Conservation (phyloP, 805 yeast genomes). For the Wickerhamiella cacticola region DNA sequence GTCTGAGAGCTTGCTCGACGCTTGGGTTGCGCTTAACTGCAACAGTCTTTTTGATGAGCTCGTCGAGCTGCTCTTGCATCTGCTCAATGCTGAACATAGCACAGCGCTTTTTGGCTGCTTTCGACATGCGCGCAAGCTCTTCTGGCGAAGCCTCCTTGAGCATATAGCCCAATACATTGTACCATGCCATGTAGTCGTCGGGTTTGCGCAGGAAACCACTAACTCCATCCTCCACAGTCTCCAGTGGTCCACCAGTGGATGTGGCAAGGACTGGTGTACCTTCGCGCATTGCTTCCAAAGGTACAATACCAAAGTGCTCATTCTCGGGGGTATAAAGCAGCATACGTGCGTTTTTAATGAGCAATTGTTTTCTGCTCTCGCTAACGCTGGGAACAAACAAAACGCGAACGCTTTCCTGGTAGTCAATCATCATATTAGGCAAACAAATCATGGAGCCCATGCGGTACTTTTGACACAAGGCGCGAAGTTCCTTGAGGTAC, state of each 20-base stretch:
- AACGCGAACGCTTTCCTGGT: constrained; percentile 33
- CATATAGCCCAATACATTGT: constrained; percentile 25
- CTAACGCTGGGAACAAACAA: constrained; percentile 74
- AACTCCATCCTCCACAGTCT: constrained; percentile 43
- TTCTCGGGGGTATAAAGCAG: constrained; percentile 78
- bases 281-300: constrained; percentile 82
- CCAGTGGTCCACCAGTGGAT: constrained; percentile 86
- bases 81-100: constrained; percentile 26
- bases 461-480: constrained; percentile 35
- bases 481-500: constrained; percentile 50
- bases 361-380: constrained; percentile 47
- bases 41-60: constrained; percentile 14
- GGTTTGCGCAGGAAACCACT: constrained; percentile 33
- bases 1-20: constrained; percentile 13
- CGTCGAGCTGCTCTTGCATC: constrained; percentile 27
- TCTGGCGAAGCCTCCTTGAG: constrained; percentile 18
- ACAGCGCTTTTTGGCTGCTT: constrained; percentile 27
- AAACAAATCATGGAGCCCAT: constrained; percentile 37
- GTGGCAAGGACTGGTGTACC: constrained; percentile 78
- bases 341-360: constrained; percentile 45
- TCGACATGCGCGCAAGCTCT: constrained; percentile 25
- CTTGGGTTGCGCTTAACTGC: constrained; percentile 17
- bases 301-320: constrained; percentile 97
- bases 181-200: constrained; percentile 27
- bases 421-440: constrained; percentile 18